Evolutionary conservation across 768 basidiomycete species (phyloP), one percentile per base, ranked within the genome.

Genomic region (Suillus luteus): DNA sequence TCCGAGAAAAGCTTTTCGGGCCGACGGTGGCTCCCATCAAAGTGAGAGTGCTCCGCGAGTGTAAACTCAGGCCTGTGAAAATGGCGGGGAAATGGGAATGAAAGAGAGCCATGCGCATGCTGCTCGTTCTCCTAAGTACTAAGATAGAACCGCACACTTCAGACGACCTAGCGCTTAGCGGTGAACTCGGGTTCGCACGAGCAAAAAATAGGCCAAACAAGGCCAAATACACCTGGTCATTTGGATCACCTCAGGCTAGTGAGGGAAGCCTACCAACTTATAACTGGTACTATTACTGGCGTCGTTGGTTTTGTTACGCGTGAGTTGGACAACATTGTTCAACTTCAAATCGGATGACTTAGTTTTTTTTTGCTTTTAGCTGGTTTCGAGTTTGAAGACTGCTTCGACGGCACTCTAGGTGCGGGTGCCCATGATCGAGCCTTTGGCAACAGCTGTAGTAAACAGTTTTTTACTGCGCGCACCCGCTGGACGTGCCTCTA

Each of bases 401-500:
- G 55, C 62, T 55, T 60, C 62, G 60, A 60, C 64, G 65, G 67
- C 67, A 68, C 70, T 19, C 33, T 33, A 57, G 59, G 68, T 67
- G 71, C 68, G 70, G 72, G 67, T 74, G 76, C 77, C 76, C 79
- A 89, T 88, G 87, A 80, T 88, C 70, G 86, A 89, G 80, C 85
- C 86, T 70, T 76, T 89, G 67, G 81, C 83, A 63, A 79, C 83
- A 51, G 81, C 82, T 74, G 76, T 87, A 67, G 73, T 83, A 75
- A 81, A 79, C 74, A 77, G 82, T 68, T 59, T 78, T 58, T 68
- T 86, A 66, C 77, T 82, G 54, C 66, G 66, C 54, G 69, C 70
- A 44, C 65, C 68, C 55, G 65, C 73, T 46, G 65, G 68, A 62
- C 69, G 69, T 60, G 69, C 63, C 60, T 66, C 71, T 65, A 55